A percentile compares a stretch with the other conserved stretches of the same genome.
Evolutionary conservation across 371 early-diverging fungal species (phyloP).

Genomic region (Umbelopsis sp.): DNA sequence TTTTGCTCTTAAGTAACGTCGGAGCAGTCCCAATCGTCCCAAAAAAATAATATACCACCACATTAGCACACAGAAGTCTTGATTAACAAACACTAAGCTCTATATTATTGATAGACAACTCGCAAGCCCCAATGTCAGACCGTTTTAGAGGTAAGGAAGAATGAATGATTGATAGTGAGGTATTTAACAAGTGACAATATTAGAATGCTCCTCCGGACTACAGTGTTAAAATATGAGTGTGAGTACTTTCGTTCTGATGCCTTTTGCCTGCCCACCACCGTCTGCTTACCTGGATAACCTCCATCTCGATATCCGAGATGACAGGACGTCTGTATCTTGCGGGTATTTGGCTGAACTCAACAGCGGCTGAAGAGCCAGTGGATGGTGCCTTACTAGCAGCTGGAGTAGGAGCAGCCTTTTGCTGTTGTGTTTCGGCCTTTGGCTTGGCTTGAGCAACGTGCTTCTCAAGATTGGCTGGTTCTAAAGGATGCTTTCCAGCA

Average conservation of each 20-base stretch:
- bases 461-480: constrained; percentile 52
- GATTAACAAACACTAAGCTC: background rate
- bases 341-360: constrained; percentile 46
- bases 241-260: background rate
- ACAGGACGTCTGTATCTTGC: constrained; percentile 41
- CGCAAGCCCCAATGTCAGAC: background rate
- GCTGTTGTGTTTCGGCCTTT: background rate
- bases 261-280: background rate
- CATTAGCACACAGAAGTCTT: too few species aligned
- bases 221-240: background rate
- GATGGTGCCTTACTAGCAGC: constrained; percentile 18
- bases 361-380: constrained; percentile 20
- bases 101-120: background rate
- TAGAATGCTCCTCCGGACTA: constrained; percentile 17
- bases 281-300: constrained; percentile 47
- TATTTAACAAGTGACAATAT: constrained; percentile 4
- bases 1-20: background rate
- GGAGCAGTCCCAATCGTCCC: background rate
- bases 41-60: background rate
- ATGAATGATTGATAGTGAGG: background rate
- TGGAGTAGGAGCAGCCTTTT: constrained; percentile 15
- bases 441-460: constrained; percentile 39
- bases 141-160: background rate
- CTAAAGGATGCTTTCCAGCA: constrained; percentile 50
- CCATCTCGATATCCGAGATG: constrained; percentile 51